Evolutionary conservation across 2,329 filamentous ascomycete species (phyloP).

Genomic region (Pezicula radicicola): DNA sequence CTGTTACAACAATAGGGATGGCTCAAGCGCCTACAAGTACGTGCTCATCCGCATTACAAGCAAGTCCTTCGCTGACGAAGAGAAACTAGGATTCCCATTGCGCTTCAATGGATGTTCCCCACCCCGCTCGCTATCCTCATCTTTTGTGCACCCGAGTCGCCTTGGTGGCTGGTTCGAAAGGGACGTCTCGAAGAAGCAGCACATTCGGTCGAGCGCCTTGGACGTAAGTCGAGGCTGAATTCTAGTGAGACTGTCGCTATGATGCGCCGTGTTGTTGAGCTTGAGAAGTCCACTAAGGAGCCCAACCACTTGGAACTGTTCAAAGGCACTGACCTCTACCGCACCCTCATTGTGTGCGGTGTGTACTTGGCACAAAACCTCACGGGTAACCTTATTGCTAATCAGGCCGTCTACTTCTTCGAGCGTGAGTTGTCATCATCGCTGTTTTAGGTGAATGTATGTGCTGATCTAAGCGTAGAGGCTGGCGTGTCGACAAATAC

Average conservation of each 20-base stretch:
- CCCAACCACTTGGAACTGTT: slow-evolving; percentile 48
- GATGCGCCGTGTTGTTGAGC: slow-evolving; percentile 55
- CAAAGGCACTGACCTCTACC: slow-evolving; percentile 51
- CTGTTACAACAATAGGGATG: slow-evolving; percentile 39
- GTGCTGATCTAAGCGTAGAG: background rate
- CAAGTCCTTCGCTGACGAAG: background rate
- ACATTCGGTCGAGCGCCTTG: slow-evolving; percentile 44
- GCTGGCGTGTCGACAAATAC: slow-evolving; percentile 48
- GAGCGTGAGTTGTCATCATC: slow-evolving; percentile 32
- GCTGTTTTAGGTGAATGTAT: background rate
- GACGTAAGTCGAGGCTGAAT: slow-evolving; percentile 35
- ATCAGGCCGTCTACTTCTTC: slow-evolving; percentile 33
- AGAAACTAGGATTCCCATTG: slow-evolving; percentile 39
- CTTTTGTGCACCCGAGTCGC: slow-evolving; percentile 36
- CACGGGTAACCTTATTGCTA: slow-evolving; percentile 59
- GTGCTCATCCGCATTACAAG: background rate
- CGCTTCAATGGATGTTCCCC: slow-evolving; percentile 57
- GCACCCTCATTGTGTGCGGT: slow-evolving; percentile 54
- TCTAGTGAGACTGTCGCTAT: slow-evolving; percentile 50
- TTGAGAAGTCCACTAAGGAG: slow-evolving; percentile 44
- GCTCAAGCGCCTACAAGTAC: slow-evolving; percentile 24
- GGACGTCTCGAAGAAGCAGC: slow-evolving; percentile 34
- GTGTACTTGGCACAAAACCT: slow-evolving; percentile 58
- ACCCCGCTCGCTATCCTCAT: slow-evolving; percentile 51
- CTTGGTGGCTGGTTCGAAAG: slow-evolving; percentile 47